Base-by-base conservation (phyloP, 176 grass and related monocot genomes). In the maize (Zea mays) region DNA sequence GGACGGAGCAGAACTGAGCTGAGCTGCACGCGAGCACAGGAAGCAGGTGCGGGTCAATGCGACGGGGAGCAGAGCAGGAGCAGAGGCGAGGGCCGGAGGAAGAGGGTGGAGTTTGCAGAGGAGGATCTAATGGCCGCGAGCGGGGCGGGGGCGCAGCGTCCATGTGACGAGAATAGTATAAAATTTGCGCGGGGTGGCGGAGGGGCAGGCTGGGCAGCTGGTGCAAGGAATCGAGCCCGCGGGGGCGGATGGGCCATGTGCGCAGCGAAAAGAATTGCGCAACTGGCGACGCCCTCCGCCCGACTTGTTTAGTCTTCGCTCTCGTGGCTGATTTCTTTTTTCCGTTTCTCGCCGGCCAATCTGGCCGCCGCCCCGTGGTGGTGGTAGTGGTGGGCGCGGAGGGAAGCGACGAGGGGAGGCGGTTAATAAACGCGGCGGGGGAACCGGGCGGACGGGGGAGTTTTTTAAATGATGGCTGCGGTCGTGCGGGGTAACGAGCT, bases 81-180 rank as follows among this genome's bases (percentile, higher is more conserved):
- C 4, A 36, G 50, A 47, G 39, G 16, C 27, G 15, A 51, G 61
- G 47, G 44, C 13, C 66, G 27, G 47, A 48, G 38, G 38, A 9
- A 38, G 74, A 16, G 42, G 75, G 57, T 38, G 69, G 84, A 75
- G 63, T 27, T 72, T 54, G 74, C 76, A 37, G 81, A 60, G 80
- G 63, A 78, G 86, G 82, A 67, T 83, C 85, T 84, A 86, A 88
- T 93, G 85, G 85, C 83, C 70, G 79, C 38, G 74, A 77, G 48
- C 66, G 72, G 47, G 73, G 63, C 69, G 55, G 69, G 69, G 79
- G 67, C 43, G 81, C 87, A 62, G 75, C 61, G 72, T 68, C 86
- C 89, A 94, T 91, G 89, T 95, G 89, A 79, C 33, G 73, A 50
- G 63, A 87, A 82, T 81, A 86, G 68, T 94, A 88, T 82, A 89